Conservation (phyloP, 2,329 filamentous ascomycete genomes). For the Parastagonospora avenae region DNA sequence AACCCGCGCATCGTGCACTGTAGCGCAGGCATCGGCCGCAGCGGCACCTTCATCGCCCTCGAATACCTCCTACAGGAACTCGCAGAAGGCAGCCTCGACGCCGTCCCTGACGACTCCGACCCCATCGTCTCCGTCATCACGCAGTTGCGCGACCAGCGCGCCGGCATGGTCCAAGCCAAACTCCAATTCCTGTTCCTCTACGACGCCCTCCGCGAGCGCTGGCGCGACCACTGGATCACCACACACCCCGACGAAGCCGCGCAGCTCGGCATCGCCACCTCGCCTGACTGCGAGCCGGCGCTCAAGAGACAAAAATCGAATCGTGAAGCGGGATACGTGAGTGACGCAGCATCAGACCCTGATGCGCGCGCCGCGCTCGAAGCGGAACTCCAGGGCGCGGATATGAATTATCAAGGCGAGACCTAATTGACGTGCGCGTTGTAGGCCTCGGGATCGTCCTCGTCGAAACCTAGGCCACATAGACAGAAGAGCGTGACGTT, state of each 20-base stretch:
- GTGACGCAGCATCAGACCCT: slow-evolving; percentile 10
- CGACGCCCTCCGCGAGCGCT: slow-evolving; percentile 76
- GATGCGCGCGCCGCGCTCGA: slow-evolving; percentile 38
- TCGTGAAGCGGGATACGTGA: slow-evolving; percentile 7
- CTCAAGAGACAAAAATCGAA: slow-evolving; percentile 38
- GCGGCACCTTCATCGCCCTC: slow-evolving; percentile 94
- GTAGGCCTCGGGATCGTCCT: neutral
- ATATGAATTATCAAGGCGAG: slow-evolving; percentile 36
- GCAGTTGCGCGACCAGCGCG: slow-evolving; percentile 79
- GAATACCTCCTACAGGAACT: slow-evolving; percentile 88
- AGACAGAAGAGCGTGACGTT: neutral
- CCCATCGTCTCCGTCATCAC: slow-evolving; percentile 81
- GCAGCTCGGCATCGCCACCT: slow-evolving; percentile 23
- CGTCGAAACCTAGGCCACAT: neutral
- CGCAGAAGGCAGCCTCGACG: slow-evolving; percentile 70
- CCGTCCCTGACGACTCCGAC: slow-evolving; percentile 60
- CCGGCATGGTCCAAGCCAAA: slow-evolving; percentile 94
- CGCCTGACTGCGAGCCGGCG: slow-evolving; percentile 23
- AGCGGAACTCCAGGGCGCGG: slow-evolving; percentile 37
- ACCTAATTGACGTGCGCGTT: slow-evolving; percentile 11
- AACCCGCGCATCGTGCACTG: slow-evolving; percentile 75
- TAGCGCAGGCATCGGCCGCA: slow-evolving; percentile 91
- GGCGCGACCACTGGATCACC: slow-evolving; percentile 60
- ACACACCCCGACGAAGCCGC: slow-evolving; percentile 36
- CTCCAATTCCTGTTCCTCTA: slow-evolving; percentile 88